These are phyloP conservation scores for Bolboschoenus planiculmis DNA, from an alignment of 176 grass and related monocot species.

Conservation along the genomic window DNA sequence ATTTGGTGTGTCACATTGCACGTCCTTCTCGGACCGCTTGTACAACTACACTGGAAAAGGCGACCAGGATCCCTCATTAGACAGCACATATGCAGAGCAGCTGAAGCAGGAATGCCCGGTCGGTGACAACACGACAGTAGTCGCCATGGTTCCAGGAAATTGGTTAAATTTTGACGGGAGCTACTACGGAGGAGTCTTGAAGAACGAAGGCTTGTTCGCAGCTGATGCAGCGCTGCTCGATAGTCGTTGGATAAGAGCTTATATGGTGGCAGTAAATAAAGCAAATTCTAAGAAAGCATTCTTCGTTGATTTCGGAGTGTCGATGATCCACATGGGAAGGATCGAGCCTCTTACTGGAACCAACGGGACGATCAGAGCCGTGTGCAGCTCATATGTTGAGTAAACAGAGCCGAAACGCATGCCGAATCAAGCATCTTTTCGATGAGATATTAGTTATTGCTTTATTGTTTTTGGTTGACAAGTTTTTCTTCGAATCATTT, in stretches of 20 bases:
- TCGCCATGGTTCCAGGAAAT: constrained; percentile 27
- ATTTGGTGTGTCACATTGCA: constrained; percentile 38
- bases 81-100: constrained; percentile 5
- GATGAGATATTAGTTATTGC: too few relatives aligned
- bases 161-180: constrained; percentile 26
- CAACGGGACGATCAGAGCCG: constrained; percentile 41
- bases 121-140: neutral
- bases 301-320: too few relatives aligned
- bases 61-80: constrained; percentile 25
- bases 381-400: constrained; percentile 17
- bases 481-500: neutral
- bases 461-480: too few relatives aligned
- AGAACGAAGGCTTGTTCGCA: constrained; percentile 38
- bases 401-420: neutral
- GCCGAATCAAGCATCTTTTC: neutral
- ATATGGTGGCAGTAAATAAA: too few relatives aligned
- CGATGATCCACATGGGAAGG: too few relatives aligned
- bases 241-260: constrained; percentile 23
- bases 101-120: constrained; percentile 24
- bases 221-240: constrained; percentile 33
- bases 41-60: constrained; percentile 29
- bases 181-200: constrained; percentile 17
- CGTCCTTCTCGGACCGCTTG: constrained; percentile 33
- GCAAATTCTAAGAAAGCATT: too few relatives aligned
- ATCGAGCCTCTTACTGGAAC: too few relatives aligned